phyloP scores from a whole-genome alignment of 139 green algal genomes.

The Dunaliella primolecta region DNA sequence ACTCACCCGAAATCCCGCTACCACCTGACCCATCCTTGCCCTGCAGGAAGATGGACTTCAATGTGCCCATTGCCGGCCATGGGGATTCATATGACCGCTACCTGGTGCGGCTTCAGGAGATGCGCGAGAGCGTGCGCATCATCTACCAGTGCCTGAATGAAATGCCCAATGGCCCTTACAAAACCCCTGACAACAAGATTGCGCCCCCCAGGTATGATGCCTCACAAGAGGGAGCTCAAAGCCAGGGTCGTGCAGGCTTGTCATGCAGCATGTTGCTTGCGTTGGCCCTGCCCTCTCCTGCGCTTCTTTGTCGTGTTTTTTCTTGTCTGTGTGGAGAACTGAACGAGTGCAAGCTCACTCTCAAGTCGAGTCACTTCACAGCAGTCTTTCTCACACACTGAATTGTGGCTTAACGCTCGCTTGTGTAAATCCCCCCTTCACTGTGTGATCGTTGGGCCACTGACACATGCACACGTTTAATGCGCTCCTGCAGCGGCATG shows the following conservation, averaged over 20 bases:
- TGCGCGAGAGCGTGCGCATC: slow-evolving; percentile 76
- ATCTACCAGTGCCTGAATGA: slow-evolving; percentile 83
- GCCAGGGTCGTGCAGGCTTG: neutral
- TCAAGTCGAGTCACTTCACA: too few species aligned
- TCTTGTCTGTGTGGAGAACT: slow-evolving; percentile 15
- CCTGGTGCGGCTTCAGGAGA: slow-evolving; percentile 69
- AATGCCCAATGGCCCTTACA: slow-evolving; percentile 74
- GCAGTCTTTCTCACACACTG: too few species aligned
- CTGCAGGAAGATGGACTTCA: slow-evolving; percentile 69
- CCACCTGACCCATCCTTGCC: too few species aligned
- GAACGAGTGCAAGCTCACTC: too few species aligned
- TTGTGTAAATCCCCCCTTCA: too few species aligned
- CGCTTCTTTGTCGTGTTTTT: neutral
- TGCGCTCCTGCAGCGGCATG: too few species aligned
- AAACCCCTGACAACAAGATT: slow-evolving; percentile 74
- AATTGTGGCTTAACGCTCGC: too few species aligned
- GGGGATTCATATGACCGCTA: slow-evolving; percentile 88
- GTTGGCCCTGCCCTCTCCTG: neutral
- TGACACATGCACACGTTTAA: too few species aligned
- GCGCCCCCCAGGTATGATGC: neutral
- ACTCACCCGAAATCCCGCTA: too few species aligned
- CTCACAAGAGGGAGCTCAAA: neutral
- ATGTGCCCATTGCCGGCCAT: slow-evolving; percentile 70
- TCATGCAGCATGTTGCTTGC: slow-evolving; percentile 1
- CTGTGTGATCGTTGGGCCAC: too few species aligned